Conservation (phyloP, 768 basidiomycete genomes). For the Kwoniella heveanensis region DNA sequence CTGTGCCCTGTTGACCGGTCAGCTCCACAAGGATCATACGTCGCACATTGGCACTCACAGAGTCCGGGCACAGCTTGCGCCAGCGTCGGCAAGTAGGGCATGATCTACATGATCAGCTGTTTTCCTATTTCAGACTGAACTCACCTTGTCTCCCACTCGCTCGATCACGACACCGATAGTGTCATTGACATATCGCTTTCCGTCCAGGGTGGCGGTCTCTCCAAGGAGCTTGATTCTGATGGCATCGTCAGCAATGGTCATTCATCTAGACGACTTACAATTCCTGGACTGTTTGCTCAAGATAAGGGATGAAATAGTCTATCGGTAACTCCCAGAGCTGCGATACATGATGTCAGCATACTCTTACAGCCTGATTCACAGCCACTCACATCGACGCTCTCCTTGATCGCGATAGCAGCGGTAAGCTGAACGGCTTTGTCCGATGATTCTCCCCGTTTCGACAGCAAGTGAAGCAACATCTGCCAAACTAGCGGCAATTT, state of each 20-base stretch:
- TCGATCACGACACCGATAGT: conserved; percentile 53
- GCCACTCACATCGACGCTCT: conserved; percentile 77
- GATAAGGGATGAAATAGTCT: conserved; percentile 48
- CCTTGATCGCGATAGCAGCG: conserved; percentile 73
- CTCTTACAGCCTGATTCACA: not conserved
- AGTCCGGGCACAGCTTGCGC: conserved; percentile 50
- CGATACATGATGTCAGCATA: not conserved
- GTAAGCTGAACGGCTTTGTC: conserved; percentile 86
- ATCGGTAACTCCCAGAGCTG: conserved; percentile 54
- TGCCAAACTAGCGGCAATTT: conserved; percentile 71
- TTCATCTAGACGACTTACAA: conserved; percentile 34
- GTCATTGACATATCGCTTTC: conserved; percentile 51
- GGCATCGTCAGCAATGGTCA: conserved; percentile 2
- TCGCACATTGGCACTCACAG: conserved; percentile 30
- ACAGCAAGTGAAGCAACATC: conserved; percentile 72
- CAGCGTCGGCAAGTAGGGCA: conserved; percentile 45
- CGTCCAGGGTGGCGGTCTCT: conserved; percentile 47
- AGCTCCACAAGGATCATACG: not conserved
- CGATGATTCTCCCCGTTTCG: conserved; percentile 67
- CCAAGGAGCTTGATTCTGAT: conserved; percentile 45
- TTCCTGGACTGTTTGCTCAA: conserved; percentile 43
- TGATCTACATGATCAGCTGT: conserved; percentile 26
- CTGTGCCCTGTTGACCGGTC: conserved; percentile 39
- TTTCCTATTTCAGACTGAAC: not conserved
- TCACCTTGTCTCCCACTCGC: conserved; percentile 43